phyloP scores from a whole-genome alignment of 106 monocot genomes.

The Cymbidium sinense region DNA sequence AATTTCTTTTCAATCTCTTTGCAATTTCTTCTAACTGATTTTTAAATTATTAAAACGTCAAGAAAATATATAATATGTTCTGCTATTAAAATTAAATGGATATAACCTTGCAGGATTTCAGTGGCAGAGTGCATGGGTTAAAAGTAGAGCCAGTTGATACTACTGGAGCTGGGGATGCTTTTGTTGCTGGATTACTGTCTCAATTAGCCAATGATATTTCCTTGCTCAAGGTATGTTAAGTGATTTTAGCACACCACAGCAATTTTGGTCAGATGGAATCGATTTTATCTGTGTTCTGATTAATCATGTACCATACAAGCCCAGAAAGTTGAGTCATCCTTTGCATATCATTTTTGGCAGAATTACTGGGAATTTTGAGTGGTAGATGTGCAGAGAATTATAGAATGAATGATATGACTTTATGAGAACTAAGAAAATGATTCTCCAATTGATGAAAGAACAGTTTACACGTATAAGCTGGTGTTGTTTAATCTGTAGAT shows the following conservation, averaged over 20 bases:
- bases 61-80: neutral
- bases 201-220: slow-evolving; percentile 63
- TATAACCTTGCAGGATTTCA: slow-evolving; percentile 45
- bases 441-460: too few relatives aligned
- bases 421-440: too few relatives aligned
- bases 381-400: too few relatives aligned
- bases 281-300: neutral
- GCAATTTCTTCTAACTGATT: neutral
- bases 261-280: neutral
- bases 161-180: slow-evolving; percentile 99
- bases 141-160: slow-evolving; percentile 76
- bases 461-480: too few relatives aligned
- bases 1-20: neutral
- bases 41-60: neutral
- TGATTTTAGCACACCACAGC: neutral
- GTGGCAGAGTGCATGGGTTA: slow-evolving; percentile 72
- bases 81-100: neutral
- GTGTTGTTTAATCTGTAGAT: too few relatives aligned
- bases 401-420: too few relatives aligned
- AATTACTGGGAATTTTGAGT: too few relatives aligned
- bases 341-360: too few relatives aligned
- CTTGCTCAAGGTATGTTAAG: slow-evolving; percentile 59
- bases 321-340: too few relatives aligned
- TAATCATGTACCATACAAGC: too few relatives aligned
- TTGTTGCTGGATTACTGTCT: slow-evolving; percentile 89